Evolutionary conservation across 768 basidiomycete species (phyloP), one percentile per base, ranked within the genome.

Genomic region (Boletales sp.): DNA sequence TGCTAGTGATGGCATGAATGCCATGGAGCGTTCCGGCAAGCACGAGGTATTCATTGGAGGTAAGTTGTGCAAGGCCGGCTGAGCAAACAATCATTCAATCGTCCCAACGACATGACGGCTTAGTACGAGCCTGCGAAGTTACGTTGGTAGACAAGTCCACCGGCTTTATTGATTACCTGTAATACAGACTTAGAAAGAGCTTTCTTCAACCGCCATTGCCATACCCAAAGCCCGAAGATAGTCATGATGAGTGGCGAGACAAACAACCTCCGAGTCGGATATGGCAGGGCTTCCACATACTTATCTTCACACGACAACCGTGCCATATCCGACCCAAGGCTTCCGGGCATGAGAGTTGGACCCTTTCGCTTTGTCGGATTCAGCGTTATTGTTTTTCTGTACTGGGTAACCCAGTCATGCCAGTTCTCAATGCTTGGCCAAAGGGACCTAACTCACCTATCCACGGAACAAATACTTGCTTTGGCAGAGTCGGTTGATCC

Each of bases 151-250:
- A 97, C 87, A 31, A 98, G 80, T 8, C 97, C 97, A 24, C 97
- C 97, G 13, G 97, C 97, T 74, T 98, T 98, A 70, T 97, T 98
- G 63, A 98, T 95, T 49, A 97, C 83, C 90, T 93, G 66, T 51
- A 67, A 17, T 34, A 24, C 12, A 40, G 21, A 24, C 45, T 54
- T 39, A 45, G 60, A 40, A 34, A 18, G 31, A 8, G 36, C 43
- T 1, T 43, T 11, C 13, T 48, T 35, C 41, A 45, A 14, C 31
- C n/a, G 29, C 10, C 36, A 32, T 45, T 44, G 38, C 64, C 75
- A 45, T 72, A 88, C 90, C 90, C 90, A 92, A 45, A 92, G 81
- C 60, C 86, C 81, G 62, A 79, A 89, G 65, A 91, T 81, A 50
- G 85, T 77, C 90, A 92, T 92, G 37, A 31, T n/a, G 31, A 39